These are phyloP conservation scores for Stipa capillata DNA, from an alignment of 176 grass and related monocot species.

Conservation along the genomic window DNA sequence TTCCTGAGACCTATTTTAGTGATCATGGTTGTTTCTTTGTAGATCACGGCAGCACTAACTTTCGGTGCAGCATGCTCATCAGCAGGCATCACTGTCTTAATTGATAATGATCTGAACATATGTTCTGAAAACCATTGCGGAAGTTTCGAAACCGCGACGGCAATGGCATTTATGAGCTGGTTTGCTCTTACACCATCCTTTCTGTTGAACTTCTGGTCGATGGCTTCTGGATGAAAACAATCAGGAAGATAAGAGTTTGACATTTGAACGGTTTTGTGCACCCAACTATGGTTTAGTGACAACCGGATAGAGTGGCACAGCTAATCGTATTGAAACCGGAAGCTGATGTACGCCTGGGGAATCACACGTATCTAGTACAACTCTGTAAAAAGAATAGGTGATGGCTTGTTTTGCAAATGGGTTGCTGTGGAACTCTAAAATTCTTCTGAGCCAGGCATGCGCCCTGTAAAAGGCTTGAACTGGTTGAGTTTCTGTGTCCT, in stretches of 20 bases:
- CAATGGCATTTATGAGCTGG: slow-evolving; percentile 92
- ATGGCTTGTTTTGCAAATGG: slow-evolving; percentile 7
- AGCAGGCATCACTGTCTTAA: slow-evolving; percentile 70
- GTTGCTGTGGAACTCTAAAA: background rate
- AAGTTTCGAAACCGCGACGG: slow-evolving; percentile 55
- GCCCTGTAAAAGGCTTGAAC: background rate
- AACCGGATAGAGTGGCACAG: slow-evolving; percentile 17
- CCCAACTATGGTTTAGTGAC: slow-evolving; percentile 8
- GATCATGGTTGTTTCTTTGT: background rate
- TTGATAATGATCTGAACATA: slow-evolving; percentile 65
- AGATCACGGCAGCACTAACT: slow-evolving; percentile 68
- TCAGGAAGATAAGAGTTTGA: background rate
- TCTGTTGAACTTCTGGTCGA: slow-evolving; percentile 55
- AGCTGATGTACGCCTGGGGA: background rate
- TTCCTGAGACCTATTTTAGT: background rate
- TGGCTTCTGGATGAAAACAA: slow-evolving; percentile 49
- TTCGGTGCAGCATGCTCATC: slow-evolving; percentile 70
- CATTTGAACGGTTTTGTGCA: slow-evolving; percentile 11
- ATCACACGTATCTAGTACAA: slow-evolving; percentile 1
- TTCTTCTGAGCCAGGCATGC: slow-evolving; percentile 11
- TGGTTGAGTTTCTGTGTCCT: background rate
- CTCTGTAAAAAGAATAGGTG: slow-evolving; percentile 48
- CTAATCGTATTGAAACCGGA: slow-evolving; percentile 21
- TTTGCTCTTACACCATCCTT: slow-evolving; percentile 58
- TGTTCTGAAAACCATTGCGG: slow-evolving; percentile 66